Percentiles rank a stretch among this genome's conserved stretches.
Conservation (phyloP, 768 basidiomycete genomes). For the Pisolithus sp. region DNA sequence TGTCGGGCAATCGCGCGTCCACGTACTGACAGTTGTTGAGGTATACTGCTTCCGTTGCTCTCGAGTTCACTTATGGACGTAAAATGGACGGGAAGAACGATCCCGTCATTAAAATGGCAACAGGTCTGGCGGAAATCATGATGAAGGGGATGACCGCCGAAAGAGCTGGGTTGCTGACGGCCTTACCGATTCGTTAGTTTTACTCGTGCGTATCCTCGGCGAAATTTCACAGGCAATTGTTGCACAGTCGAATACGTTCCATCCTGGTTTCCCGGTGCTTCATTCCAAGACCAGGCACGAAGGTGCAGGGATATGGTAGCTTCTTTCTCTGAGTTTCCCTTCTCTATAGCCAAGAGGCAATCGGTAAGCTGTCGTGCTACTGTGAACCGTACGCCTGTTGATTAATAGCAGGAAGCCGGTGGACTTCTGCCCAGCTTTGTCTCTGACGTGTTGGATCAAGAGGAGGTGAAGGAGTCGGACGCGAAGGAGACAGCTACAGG, state of each 20-base stretch:
- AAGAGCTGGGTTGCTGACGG: conserved; percentile 15
- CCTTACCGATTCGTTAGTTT: conserved; percentile 24
- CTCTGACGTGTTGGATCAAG: too few relatives aligned
- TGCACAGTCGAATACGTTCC: conserved; percentile 19
- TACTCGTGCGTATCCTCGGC: not conserved
- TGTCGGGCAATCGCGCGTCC: not conserved
- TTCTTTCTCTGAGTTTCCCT: not conserved
- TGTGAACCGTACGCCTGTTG: too few relatives aligned
- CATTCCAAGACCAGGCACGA: not conserved
- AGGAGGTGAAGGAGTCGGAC: too few relatives aligned
- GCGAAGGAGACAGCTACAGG: too few relatives aligned
- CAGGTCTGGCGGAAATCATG: conserved; percentile 12
- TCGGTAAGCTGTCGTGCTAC: too few relatives aligned
- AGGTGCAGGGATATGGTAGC: not conserved
- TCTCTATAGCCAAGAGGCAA: conserved; percentile 3
- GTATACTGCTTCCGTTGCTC: conserved; percentile 19
- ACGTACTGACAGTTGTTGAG: conserved; percentile 9
- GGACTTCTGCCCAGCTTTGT: too few relatives aligned
- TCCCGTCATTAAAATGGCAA: conserved; percentile 15
- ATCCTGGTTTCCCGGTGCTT: too few relatives aligned
- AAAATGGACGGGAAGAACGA: conserved; percentile 15
- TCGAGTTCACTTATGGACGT: conserved; percentile 24
- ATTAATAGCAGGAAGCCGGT: too few relatives aligned
- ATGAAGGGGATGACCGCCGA: conserved; percentile 13
- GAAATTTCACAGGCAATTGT: not conserved